Percentiles rank a stretch among this genome's conserved stretches.
These are phyloP conservation scores for Neurospora sp. DNA, from an alignment of 495 filamentous ascomycete species.

Conservation along the genomic window DNA sequence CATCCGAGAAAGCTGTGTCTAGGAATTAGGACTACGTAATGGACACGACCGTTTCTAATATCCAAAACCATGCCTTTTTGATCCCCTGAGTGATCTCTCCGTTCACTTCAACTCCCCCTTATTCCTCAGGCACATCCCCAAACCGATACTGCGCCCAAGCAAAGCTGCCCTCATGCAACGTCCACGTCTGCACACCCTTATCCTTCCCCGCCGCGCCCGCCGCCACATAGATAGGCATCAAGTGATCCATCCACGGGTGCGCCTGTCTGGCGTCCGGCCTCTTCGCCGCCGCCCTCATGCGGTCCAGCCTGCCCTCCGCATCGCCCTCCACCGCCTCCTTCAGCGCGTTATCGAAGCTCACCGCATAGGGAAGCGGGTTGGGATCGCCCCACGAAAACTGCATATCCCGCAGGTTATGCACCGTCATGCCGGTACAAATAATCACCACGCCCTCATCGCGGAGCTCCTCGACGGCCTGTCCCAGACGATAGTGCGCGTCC, in stretches of 20 bases:
- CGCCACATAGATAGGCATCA: constrained; percentile 68
- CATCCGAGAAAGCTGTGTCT: neutral
- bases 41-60: neutral
- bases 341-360: constrained; percentile 68
- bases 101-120: neutral
- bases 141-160: constrained; percentile 72
- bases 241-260: constrained; percentile 70
- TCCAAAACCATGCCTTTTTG: neutral
- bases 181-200: constrained; percentile 53
- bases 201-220: constrained; percentile 62
- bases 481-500: constrained; percentile 60
- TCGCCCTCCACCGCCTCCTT: constrained; percentile 54
- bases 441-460: constrained; percentile 66
- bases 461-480: constrained; percentile 55
- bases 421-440: constrained; percentile 76
- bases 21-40: neutral
- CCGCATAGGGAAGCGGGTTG: constrained; percentile 52
- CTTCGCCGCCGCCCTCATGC: constrained; percentile 49
- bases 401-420: constrained; percentile 72
- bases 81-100: neutral
- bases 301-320: constrained; percentile 46
- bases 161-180: constrained; percentile 53
- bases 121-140: constrained; percentile 39
- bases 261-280: constrained; percentile 61
- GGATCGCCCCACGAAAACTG: constrained; percentile 35